Base-by-base conservation (phyloP, 164 flowering plant species). In the Magnolia kwangsiensis region DNA sequence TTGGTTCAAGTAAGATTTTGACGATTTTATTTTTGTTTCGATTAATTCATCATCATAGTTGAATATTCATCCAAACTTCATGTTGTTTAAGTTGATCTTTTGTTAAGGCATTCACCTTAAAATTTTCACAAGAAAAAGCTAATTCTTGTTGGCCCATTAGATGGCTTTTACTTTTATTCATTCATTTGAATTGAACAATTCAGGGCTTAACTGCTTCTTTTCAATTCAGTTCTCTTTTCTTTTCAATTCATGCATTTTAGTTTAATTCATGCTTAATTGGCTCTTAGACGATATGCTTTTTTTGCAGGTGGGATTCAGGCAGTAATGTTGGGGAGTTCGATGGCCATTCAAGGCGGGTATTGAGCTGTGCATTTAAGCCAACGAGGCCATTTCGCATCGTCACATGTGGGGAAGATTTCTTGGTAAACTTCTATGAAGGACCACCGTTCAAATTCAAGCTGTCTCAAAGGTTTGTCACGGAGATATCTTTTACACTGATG, bases 371-470 rank as follows among this genome's bases (percentile, higher is more conserved):
- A 20, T 94, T 94, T 78, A 96, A 92, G 85, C 97, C 97, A 63
- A 90, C 98, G 23, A 89, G 99, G 74, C 99, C 99, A 11, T 96
- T 89, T 78, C 97, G 99, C 16, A 92, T 96, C 75, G 97, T 87
- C 21, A 91, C 98, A 2, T 96, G 99, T 81, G 99, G 98, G 23
- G 99, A 96, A 83, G 99, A 96, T 81, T 96, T 90, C 78, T 79
- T 94, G 87, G 97, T 92, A 73, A 96, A 96, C 75, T 94, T 92
- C 75, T 96, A 96, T 77, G 99, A 96, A 86, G 98, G 99, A 14
- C 98, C 98, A 7, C 99, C 99, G n/a, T 96, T 96, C 82, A 96
- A 87, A 80, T 96, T 96, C 87, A 96, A 96, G 91, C 84, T 76
- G 21, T 96, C 99, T 73, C 91, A 85, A 78, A 92, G 99, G 99